Conservation (phyloP, 257 asterid genomes). For the Solanum verrucosum region DNA sequence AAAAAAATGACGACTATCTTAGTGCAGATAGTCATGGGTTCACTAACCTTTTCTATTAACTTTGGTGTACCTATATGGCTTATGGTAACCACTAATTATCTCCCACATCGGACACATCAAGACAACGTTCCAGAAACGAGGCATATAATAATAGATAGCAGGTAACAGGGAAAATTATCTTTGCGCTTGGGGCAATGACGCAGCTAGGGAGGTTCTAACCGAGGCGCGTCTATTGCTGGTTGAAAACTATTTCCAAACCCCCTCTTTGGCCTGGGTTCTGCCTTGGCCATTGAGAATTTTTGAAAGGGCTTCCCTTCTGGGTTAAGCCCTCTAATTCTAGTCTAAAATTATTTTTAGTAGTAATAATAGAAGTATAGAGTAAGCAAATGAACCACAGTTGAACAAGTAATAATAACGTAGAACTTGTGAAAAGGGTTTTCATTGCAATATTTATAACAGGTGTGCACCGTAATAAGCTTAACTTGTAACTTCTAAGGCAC, state of each 20-base stretch:
- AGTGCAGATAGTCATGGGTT: background rate
- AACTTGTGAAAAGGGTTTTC: no score
- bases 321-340: background rate
- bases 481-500: no score
- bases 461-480: no score
- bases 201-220: constrained; percentile 12
- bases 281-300: constrained; percentile 3
- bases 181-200: constrained; percentile 14
- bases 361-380: no score
- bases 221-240: constrained; percentile 14
- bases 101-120: background rate
- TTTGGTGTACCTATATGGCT: background rate
- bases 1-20: background rate
- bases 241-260: constrained; percentile 15
- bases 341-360: background rate
- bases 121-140: background rate
- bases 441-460: no score
- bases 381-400: no score
- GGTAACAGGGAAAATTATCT: rapidly evolving
- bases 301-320: background rate
- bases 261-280: background rate
- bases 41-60: background rate
- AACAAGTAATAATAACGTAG: no score
- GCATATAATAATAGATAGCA: background rate
- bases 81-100: background rate